Percentiles rank a stretch among this genome's conserved stretches.
phyloP scores from a whole-genome alignment of 2,329 filamentous ascomycete species.

The Penicillium sp. region DNA sequence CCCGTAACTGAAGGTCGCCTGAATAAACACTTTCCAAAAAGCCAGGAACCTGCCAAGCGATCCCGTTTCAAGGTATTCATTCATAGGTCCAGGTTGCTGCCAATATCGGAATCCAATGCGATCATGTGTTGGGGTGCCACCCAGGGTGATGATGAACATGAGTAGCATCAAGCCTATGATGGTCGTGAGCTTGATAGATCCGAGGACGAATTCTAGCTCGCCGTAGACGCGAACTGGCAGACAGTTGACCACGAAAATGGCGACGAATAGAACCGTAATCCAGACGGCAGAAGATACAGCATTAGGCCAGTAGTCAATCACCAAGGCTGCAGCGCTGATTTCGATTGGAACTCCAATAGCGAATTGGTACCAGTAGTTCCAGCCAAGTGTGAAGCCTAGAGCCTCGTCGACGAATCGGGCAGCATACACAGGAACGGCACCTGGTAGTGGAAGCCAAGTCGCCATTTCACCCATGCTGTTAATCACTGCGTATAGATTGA shows the following conservation, averaged over 20 bases:
- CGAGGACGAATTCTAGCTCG: constrained; percentile 46
- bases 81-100: constrained; percentile 45
- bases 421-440: constrained; percentile 54
- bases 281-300: constrained; percentile 19
- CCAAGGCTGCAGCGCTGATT: constrained; percentile 48
- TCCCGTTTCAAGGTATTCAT: constrained; percentile 40
- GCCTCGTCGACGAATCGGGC: constrained; percentile 42
- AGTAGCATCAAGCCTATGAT: constrained; percentile 54
- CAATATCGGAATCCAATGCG: constrained; percentile 47
- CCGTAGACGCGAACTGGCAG: constrained; percentile 23
- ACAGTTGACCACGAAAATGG: constrained; percentile 18
- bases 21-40: constrained; percentile 38
- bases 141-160: constrained; percentile 53
- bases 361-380: constrained; percentile 53
- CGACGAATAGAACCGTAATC: constrained; percentile 20
- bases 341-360: constrained; percentile 53
- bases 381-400: constrained; percentile 43
- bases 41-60: constrained; percentile 45
- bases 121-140: constrained; percentile 21
- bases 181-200: constrained; percentile 51
- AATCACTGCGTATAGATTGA: constrained; percentile 53
- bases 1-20: constrained; percentile 32
- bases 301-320: constrained; percentile 45
- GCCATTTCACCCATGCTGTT: constrained; percentile 43
- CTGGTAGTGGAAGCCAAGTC: constrained; percentile 40